Evolutionary conservation across 495 filamentous ascomycete species (phyloP).

Genomic region (Tuber indicum): DNA sequence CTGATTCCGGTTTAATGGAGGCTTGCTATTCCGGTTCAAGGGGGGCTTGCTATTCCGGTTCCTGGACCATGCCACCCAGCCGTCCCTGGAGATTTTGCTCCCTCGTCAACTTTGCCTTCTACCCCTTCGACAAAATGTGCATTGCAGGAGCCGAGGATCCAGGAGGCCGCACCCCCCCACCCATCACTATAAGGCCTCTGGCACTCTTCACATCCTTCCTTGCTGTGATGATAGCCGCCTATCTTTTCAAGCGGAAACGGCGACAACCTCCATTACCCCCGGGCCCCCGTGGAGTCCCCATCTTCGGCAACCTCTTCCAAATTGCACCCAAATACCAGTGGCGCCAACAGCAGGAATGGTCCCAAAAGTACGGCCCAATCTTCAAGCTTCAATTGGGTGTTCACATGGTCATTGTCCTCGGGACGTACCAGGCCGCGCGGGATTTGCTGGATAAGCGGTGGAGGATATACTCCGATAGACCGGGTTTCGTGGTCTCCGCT

Average conservation of each 20-base stretch:
- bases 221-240: background rate
- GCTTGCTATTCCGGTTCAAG: background rate
- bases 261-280: background rate
- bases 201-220: background rate
- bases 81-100: background rate
- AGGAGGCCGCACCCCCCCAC: background rate
- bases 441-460: slow-evolving; percentile 53
- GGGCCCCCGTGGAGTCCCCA: slow-evolving; percentile 29
- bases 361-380: slow-evolving; percentile 52
- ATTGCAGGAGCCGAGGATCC: background rate
- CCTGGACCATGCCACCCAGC: background rate
- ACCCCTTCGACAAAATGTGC: background rate
- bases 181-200: background rate
- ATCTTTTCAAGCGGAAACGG: background rate
- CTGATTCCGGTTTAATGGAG: background rate
- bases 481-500: slow-evolving; percentile 42
- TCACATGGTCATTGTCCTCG: slow-evolving; percentile 51
- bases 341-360: slow-evolving; percentile 56
- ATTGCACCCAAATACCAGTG: slow-evolving; percentile 49
- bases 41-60: no score
- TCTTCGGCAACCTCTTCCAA: slow-evolving; percentile 51
- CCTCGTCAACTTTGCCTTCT: background rate
- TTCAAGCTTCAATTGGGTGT: slow-evolving; percentile 50
- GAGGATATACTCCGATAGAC: slow-evolving; percentile 51
- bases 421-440: slow-evolving; percentile 53